Conservation (phyloP, 2,329 filamentous ascomycete genomes). For the Setomelanomma holmii region DNA sequence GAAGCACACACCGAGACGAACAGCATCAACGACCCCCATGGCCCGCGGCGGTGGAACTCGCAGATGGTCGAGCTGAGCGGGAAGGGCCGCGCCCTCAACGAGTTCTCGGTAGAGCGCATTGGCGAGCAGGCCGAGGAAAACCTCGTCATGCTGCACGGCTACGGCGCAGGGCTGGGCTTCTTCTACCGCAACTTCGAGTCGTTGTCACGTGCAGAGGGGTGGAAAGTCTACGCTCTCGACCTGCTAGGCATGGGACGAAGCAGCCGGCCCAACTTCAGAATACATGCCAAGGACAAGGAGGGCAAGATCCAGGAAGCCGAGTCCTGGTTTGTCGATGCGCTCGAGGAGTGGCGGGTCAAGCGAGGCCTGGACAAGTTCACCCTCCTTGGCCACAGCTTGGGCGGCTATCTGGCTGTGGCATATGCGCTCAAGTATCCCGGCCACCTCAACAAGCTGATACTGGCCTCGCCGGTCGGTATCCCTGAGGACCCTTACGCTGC, state of each 20-base stretch:
- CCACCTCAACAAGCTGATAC: conserved; percentile 91
- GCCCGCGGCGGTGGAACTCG: conserved; percentile 84
- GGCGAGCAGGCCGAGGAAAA: conserved; percentile 83
- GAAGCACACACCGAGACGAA: conserved; percentile 57
- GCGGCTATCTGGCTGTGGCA: conserved; percentile 92
- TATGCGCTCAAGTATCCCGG: conserved; percentile 98
- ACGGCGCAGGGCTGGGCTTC: conserved; percentile 94
- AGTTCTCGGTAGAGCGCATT: conserved; percentile 86
- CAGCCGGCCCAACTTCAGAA: conserved; percentile 80
- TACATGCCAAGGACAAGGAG: conserved; percentile 80
- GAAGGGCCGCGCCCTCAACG: conserved; percentile 86
- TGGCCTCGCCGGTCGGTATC: conserved; percentile 92
- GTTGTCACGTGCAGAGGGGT: conserved; percentile 77
- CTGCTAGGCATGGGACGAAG: conserved; percentile 95
- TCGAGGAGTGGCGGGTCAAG: conserved; percentile 93
- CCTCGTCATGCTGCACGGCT: conserved; percentile 94
- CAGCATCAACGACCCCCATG: conserved; percentile 73
- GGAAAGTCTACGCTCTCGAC: conserved; percentile 93
- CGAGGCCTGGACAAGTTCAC: conserved; percentile 93
- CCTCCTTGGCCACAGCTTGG: conserved; percentile 88
- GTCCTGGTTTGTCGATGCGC: conserved; percentile 91
- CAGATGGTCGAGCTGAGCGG: conserved; percentile 84
- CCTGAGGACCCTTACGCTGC: conserved; percentile 94
- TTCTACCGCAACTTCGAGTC: conserved; percentile 99
- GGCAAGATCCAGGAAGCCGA: conserved; percentile 88